A percentile compares a stretch with the other conserved stretches of the same genome.
Evolutionary conservation across 257 asterid genomes (phyloP).

Genomic region (Henckelia pumila): DNA sequence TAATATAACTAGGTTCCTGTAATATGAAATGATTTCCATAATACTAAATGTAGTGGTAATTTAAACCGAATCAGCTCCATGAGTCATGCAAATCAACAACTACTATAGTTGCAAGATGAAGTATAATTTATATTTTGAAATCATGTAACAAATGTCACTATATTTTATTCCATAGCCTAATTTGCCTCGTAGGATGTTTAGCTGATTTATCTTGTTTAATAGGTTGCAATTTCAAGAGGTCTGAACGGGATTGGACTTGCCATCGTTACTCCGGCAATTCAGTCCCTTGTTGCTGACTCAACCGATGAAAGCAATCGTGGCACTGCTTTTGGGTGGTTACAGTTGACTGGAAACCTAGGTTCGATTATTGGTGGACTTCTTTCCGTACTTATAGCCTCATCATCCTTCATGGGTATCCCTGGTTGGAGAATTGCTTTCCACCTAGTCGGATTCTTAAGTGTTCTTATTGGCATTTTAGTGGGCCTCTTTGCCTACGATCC

Average conservation of each 20-base stretch:
- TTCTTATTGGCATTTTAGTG: constrained; percentile 62
- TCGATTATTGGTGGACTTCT: constrained; percentile 67
- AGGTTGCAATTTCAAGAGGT: constrained; percentile 92
- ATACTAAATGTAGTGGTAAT: too few relatives aligned
- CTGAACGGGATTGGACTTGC: constrained; percentile 93
- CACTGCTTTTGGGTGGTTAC: constrained; percentile 87
- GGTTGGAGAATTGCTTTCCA: constrained; percentile 94
- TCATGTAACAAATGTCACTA: too few relatives aligned
- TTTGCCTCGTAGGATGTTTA: background rate
- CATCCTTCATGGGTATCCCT: constrained; percentile 65
- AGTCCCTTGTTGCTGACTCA: constrained; percentile 88
- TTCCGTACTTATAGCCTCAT: constrained; percentile 61
- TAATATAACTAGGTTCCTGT: too few relatives aligned
- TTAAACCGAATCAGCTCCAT: too few relatives aligned
- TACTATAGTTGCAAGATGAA: too few relatives aligned
- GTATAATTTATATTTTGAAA: background rate
- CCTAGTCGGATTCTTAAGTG: constrained; percentile 61
- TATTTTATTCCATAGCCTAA: too few relatives aligned
- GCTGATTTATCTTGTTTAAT: constrained; percentile 14
- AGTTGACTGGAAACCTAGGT: constrained; percentile 64
- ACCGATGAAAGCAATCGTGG: constrained; percentile 80
- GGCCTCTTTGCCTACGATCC: constrained; percentile 70
- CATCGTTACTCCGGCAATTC: constrained; percentile 77
- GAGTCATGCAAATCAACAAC: too few relatives aligned
- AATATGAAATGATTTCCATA: too few relatives aligned